phyloP scores from a whole-genome alignment of 2,329 filamentous ascomycete species.

The Fusarium ambrosium region DNA sequence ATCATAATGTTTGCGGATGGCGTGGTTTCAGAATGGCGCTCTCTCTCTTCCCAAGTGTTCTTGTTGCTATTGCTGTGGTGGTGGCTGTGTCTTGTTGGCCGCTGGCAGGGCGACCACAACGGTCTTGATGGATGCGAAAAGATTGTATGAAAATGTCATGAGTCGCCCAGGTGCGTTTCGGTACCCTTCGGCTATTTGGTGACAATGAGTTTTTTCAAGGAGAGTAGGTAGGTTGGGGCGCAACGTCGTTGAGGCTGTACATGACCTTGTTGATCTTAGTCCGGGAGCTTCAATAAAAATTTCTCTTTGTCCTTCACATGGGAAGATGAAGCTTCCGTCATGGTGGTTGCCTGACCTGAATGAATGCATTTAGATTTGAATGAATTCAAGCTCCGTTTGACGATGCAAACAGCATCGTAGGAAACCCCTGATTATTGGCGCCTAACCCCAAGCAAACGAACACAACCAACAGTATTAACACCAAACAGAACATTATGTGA shows the following conservation, averaged over 20 bases:
- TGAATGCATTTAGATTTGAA: background rate
- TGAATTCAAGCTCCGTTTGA: background rate
- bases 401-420: background rate
- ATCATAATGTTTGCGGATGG: too few relatives aligned
- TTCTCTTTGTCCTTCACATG: background rate
- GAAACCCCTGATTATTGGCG: background rate
- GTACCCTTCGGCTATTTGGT: background rate
- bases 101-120: background rate
- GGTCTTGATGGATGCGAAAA: background rate
- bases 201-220: background rate
- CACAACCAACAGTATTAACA: background rate
- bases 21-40: background rate
- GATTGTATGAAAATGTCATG: background rate
- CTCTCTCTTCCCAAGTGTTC: background rate
- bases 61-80: background rate
- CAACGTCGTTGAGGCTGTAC: background rate
- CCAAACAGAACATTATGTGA: background rate
- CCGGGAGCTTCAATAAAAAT: background rate
- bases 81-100: background rate
- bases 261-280: background rate
- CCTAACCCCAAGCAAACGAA: background rate
- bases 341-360: background rate
- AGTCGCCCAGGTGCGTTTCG: too few relatives aligned
- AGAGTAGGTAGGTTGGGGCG: background rate
- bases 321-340: background rate